Evolutionary conservation across 306 rosid species (phyloP).

Genomic region (Begonia masoniana): DNA sequence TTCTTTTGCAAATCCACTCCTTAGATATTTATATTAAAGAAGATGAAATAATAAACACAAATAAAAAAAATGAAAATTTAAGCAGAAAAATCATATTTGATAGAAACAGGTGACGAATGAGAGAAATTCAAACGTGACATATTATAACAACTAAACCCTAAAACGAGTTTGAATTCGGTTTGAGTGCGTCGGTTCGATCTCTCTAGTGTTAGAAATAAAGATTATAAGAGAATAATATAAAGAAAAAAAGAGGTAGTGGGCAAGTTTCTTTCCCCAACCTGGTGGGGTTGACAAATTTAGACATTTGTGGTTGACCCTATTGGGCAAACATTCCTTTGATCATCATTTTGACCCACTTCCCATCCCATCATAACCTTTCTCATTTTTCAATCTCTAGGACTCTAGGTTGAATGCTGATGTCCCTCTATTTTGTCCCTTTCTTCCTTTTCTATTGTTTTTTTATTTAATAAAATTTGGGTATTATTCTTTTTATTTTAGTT

Average conservation of each 20-base stretch:
- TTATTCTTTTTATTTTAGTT: not conserved
- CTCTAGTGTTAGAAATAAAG: no score
- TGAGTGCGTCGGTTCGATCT: no score
- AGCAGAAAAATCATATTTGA: no score
- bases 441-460: constrained; percentile 10
- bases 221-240: constrained; percentile 5
- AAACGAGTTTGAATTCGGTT: no score
- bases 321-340: constrained; percentile 58
- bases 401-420: constrained; percentile 33
- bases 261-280: constrained; percentile 18
- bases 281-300: constrained; percentile 49
- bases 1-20: no score
- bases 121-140: no score
- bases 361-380: constrained; percentile 7
- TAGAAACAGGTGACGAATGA: no score
- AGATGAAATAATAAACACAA: no score
- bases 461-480: not conserved
- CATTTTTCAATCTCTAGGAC: constrained; percentile 41
- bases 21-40: no score
- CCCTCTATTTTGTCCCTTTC: constrained; percentile 30
- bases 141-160: no score
- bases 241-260: constrained; percentile 29
- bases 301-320: constrained; percentile 77
- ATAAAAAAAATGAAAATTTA: no score
- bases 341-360: constrained; percentile 30